Base-by-base conservation (phyloP, 768 basidiomycete genomes). In the Paxillus ammoniavirescens region DNA sequence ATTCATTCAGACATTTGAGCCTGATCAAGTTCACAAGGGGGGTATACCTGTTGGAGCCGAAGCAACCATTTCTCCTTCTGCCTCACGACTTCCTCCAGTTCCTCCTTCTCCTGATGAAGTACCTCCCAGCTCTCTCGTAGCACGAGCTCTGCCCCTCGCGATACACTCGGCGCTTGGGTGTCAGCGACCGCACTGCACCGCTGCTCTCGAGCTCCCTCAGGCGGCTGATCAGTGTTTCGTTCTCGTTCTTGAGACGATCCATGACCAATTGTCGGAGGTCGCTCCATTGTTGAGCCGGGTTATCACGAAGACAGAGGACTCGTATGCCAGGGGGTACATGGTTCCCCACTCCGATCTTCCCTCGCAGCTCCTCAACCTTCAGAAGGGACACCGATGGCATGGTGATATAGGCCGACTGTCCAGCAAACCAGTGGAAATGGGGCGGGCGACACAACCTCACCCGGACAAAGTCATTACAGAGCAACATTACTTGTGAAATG, bases 11-110 rank as follows among this genome's bases (percentile, higher is more conserved):
- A 2, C 26, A 26, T 23, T 10, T 31, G 42, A 46, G 28, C 10
- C 1, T 3, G 26, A 9, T 17, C 31, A 50, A 12, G 38, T 26
- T 28, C 46, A 30, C 33, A 48, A 33, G 23, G 30, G 6, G 30
- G 9, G 18, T 70, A 33, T 49, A 87, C 92, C 82, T 95, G 84
- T 63, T 94, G 85, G 30, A 98, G 73, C 40, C 92, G 75, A 50
- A 87, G 64, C 13, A 95, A 71, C 31, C 91, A 77, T 66, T 92
- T 93, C 69, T 92, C 91, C 66, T 89, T 91, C 74, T 91, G 85
- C 58, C 77, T 79, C 47, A 91, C 72, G 8, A 76, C 72, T 4
- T 80, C 79, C 59, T 86, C 77, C 10, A 93, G 74, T 37, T 87
- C 86, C 45, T 73, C 68, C 62, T 89, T 90, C 64, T 93, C 89